Evolutionary conservation across 345 rosid genomes (phyloP).

Genomic region (Hibiscus trionum): DNA sequence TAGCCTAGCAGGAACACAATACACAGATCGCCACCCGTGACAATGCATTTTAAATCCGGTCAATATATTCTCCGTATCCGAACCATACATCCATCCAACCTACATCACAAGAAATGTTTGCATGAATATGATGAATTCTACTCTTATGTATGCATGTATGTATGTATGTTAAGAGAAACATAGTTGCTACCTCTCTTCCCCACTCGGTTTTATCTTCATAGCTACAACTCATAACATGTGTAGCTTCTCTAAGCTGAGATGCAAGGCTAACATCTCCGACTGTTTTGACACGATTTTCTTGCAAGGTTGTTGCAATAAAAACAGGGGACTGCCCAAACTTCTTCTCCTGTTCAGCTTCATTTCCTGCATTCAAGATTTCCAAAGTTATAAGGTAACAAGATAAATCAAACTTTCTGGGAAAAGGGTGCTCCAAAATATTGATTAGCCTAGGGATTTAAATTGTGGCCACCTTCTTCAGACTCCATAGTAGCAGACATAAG

Average conservation of each 20-base stretch:
- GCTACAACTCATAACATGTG: slow-evolving; percentile 68
- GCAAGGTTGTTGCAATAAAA: slow-evolving; percentile 45
- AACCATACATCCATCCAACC: slow-evolving; percentile 71
- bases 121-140: background rate
- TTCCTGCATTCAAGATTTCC: slow-evolving; percentile 17
- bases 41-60: slow-evolving; percentile 77
- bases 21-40: slow-evolving; percentile 74
- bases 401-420: background rate
- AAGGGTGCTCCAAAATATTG: too few species aligned
- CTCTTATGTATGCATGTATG: background rate
- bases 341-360: slow-evolving; percentile 43
- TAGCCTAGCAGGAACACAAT: slow-evolving; percentile 48
- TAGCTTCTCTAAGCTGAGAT: slow-evolving; percentile 60
- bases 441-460: too few species aligned
- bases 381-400: slow-evolving; percentile 5
- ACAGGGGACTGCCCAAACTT: slow-evolving; percentile 68
- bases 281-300: slow-evolving; percentile 44
- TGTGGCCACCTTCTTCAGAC: slow-evolving; percentile 22
- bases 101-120: slow-evolving; percentile 8
- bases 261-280: slow-evolving; percentile 44
- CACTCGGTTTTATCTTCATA: slow-evolving; percentile 71
- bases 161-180: background rate
- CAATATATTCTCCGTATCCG: slow-evolving; percentile 56
- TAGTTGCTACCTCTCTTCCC: slow-evolving; percentile 62
- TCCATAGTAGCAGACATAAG: slow-evolving; percentile 16